Evolutionary conservation across 768 basidiomycete genomes (phyloP), one percentile per base, ranked within the genome.

Genomic region (Dioszegia hungarica): DNA sequence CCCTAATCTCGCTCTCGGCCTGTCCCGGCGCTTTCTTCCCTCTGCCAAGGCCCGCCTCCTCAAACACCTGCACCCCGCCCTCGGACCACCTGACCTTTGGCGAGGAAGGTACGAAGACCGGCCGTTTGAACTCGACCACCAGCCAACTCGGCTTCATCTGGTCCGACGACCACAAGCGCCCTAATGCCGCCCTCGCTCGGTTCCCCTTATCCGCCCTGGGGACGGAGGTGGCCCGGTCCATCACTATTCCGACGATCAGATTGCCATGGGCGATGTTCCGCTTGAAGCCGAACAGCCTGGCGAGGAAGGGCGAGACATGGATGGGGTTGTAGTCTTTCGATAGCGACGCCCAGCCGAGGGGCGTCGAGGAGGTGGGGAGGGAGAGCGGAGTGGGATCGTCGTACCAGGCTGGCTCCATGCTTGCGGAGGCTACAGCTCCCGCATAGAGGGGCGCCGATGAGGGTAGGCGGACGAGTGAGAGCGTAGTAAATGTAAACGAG

Each of bases 281-380:
- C 20, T 37, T 48, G 39, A 66, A 55, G 2, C 64, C 64, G 11
- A 66, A 38, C 2, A 62, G 25, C 47, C 33, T 59, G 10, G 64
- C 64, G n/a, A 50, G 54, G 20, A 57, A 8, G 27, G 22, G 14
- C 9, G 52, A 58, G 8, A 58, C 41, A 36, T 66, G 64, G 27
- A 66, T 66, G 3, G 61, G 64, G 36, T 66, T 66, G 54, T 63
- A 66, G 34, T 66, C 64, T 40, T 59, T 60, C 4, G 55, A 66
- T 4, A 66, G 44, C 1, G 33, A 6, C 4, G 64, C 61, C 64
- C 64, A 66, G 20, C 20, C 11, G 17, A 51, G 11, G 5, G 49
- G 49, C 12, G 15, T 19, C 24, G 8, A n/a, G 14, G n/a, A 8
- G 49, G 49, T 20, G 2, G 49, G 36, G 19, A 51, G 34, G 15